Evolutionary conservation across 2,329 filamentous ascomycete genomes (phyloP), one percentile per base, ranked within the genome.

Genomic region (Malbranchea cinnamomea): DNA sequence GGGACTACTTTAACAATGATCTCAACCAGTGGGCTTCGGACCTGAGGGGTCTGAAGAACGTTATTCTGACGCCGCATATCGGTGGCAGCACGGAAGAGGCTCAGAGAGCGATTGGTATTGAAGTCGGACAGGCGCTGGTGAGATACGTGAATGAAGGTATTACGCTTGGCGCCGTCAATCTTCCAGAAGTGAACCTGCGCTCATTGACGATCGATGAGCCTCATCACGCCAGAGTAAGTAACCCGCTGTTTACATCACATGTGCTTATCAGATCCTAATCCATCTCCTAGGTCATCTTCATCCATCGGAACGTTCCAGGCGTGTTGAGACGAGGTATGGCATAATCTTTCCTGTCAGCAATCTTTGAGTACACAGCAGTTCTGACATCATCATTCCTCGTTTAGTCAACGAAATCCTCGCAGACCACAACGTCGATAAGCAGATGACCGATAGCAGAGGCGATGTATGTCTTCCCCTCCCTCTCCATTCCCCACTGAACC

Each of bases 11-110:
- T 65, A 85, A 74, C 56, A 78, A 71, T 52, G 64, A 70, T 27
- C 66, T 98, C 36, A 93, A 93, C 58, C 42, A 59, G 6, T 98
- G 83, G 82, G 78, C 74, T 16, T 75, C 85, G 47, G 85, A 94
- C 37, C 70, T 98, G 27, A 74, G 82, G 31, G 69, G 69, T 30
- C 63, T 95, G 36, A 89, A 77, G 59, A 98, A 98, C 60, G 65
- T 98, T 42, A 92, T 98, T 43, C 67, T 98, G 28, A 93, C 87
- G 2, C 89, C 89, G 13, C 89, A 98, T 55, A 95, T 98, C 49
- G 89, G 89, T 45, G 89, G 89, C 33, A 93, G 83, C 57, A 98
- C 89, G 1, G 89, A 98, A 59, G 89, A 98, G 60, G 89, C 89
- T 4, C 89, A 98, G 61, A 77, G 81, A 35, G 87, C 89, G 10